A percentile compares a stretch with the other conserved stretches of the same genome.
These are phyloP conservation scores for Paracorniculantispora psalliotae DNA, from an alignment of 2,329 filamentous ascomycete genomes.

Conservation along the genomic window DNA sequence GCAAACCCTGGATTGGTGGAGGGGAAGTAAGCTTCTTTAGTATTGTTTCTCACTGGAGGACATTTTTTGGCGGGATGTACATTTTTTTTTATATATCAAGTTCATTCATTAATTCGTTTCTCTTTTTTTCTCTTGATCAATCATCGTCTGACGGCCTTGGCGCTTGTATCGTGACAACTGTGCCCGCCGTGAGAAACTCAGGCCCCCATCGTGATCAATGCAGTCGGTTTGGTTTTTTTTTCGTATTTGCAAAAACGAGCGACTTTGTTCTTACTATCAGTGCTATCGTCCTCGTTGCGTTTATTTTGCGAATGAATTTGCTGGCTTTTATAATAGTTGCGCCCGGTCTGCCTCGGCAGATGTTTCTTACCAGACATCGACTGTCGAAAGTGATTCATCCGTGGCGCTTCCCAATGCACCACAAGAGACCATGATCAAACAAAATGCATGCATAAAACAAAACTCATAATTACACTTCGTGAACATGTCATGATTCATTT, in stretches of 20 bases:
- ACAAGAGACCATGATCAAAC: too few species aligned
- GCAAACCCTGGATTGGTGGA: constrained; percentile 3
- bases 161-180: constrained; percentile 2
- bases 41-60: background rate
- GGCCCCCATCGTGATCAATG: too few species aligned
- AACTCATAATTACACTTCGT: background rate
- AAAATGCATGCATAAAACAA: too few species aligned
- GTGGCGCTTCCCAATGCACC: background rate
- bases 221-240: too few species aligned
- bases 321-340: too few species aligned
- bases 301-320: too few species aligned
- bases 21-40: constrained; percentile 2
- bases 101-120: background rate
- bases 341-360: too few species aligned
- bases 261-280: too few species aligned
- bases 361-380: background rate
- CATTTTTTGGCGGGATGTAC: constrained; percentile 6
- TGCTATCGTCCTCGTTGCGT: too few species aligned
- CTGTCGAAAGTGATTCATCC: constrained; percentile 5
- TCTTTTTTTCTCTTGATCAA: background rate
- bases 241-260: too few species aligned
- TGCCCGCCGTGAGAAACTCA: background rate
- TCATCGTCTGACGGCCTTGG: constrained; percentile 3
- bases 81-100: background rate
- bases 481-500: constrained; percentile 5